These are phyloP conservation scores for Lactifluus echinatus DNA, from an alignment of 768 basidiomycete species.

Conservation along the genomic window DNA sequence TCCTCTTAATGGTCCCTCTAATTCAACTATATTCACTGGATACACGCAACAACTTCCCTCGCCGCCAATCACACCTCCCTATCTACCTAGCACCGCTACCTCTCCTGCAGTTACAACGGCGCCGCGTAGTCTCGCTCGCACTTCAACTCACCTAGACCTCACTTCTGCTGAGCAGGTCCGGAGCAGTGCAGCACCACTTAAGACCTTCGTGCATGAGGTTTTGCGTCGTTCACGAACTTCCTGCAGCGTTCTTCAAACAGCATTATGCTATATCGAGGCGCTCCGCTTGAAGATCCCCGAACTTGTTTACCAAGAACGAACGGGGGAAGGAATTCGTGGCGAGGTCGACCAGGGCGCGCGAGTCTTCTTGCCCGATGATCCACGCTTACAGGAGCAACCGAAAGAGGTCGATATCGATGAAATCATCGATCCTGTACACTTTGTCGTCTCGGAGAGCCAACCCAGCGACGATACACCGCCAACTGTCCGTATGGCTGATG, in stretches of 20 bases:
- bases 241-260: conserved; percentile 76
- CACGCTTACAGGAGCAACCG: conserved; percentile 27
- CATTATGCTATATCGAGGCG: conserved; percentile 80
- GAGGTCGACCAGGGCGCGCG: conserved; percentile 37
- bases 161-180: conserved; percentile 20
- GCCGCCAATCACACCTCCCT: conserved; percentile 43
- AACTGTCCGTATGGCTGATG: conserved; percentile 16
- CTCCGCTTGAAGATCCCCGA: conserved; percentile 65
- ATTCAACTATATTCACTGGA: conserved; percentile 14
- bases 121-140: conserved; percentile 20
- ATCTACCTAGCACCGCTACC: conserved; percentile 28
- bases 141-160: conserved; percentile 23
- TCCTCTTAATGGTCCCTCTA: conserved; percentile 24
- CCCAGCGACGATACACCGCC: conserved; percentile 1
- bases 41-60: conserved; percentile 43
- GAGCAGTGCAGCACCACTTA: conserved; percentile 47
- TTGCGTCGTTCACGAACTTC: conserved; percentile 80
- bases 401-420: conserved; percentile 28
- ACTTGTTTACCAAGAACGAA: conserved; percentile 43
- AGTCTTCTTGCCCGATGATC: conserved; percentile 35
- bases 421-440: conserved; percentile 6
- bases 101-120: conserved; percentile 25
- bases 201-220: conserved; percentile 81
- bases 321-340: conserved; percentile 33
- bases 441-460: conserved; percentile 2